Percentiles rank a stretch among this genome's conserved stretches.
Conservation (phyloP, 2,329 filamentous ascomycete genomes). For the Diaporthe sp. region DNA sequence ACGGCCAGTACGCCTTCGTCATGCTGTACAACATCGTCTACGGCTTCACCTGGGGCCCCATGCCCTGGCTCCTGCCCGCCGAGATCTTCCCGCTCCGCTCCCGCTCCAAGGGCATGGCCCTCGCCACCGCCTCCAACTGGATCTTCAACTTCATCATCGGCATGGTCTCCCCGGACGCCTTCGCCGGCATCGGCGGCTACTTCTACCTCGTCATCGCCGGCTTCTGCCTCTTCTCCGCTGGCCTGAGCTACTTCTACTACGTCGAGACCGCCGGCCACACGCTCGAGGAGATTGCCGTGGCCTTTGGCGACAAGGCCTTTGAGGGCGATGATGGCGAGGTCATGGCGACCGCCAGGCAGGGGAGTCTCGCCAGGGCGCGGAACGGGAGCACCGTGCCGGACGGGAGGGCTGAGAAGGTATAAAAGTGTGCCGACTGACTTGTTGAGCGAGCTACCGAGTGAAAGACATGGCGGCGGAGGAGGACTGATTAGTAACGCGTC, state of each 20-base stretch:
- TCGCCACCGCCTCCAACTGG: slow-evolving; percentile 72
- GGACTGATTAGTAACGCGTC: too few relatives aligned
- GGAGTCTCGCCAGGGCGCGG: neutral
- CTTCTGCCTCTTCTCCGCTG: slow-evolving; percentile 55
- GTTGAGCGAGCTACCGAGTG: neutral
- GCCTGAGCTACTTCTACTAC: slow-evolving; percentile 56
- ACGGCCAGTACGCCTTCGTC: slow-evolving; percentile 56
- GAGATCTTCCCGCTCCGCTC: slow-evolving; percentile 75
- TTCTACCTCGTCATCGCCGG: slow-evolving; percentile 58
- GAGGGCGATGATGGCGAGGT: slow-evolving; percentile 1
- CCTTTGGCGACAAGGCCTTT: slow-evolving; percentile 59
- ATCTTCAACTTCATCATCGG: slow-evolving; percentile 74
- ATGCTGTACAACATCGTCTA: slow-evolving; percentile 56
- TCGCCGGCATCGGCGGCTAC: slow-evolving; percentile 57
- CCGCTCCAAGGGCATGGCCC: slow-evolving; percentile 73
- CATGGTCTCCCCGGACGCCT: slow-evolving; percentile 48
- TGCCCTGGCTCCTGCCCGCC: slow-evolving; percentile 54
- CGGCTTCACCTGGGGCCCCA: slow-evolving; percentile 56
- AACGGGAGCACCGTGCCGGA: neutral
- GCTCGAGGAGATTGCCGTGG: slow-evolving; percentile 56
- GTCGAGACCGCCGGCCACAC: slow-evolving; percentile 56
- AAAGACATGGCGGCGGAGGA: too few relatives aligned
- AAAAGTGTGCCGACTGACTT: neutral
- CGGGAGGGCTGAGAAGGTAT: neutral
- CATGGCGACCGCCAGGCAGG: neutral